These are phyloP conservation scores for Myriosclerotinia curreyana DNA, from an alignment of 2,329 filamentous ascomycete genomes.

Conservation along the genomic window DNA sequence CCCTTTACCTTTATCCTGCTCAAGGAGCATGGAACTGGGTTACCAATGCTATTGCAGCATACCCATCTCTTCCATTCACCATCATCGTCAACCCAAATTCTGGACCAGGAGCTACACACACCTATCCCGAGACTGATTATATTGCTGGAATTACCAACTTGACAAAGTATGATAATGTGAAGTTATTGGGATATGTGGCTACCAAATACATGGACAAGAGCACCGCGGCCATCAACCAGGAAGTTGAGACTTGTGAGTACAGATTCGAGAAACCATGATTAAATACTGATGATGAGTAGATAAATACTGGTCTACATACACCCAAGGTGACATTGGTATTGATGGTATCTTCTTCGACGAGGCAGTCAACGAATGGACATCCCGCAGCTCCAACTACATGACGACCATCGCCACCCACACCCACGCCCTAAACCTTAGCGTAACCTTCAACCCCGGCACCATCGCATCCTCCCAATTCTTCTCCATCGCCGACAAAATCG, in stretches of 20 bases:
- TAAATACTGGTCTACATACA: neutral
- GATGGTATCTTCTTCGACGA: constrained; percentile 13
- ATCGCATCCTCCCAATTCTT: neutral
- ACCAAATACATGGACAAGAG: neutral
- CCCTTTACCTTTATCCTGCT: neutral
- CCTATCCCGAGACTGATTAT: neutral
- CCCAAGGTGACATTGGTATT: neutral
- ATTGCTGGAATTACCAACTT: neutral
- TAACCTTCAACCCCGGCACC: neutral
- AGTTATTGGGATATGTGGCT: neutral
- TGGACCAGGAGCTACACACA: neutral
- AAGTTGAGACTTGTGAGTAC: neutral
- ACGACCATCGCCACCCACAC: neutral
- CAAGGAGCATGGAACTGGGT: constrained; percentile 4
- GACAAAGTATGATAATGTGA: neutral
- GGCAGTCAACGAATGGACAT: neutral
- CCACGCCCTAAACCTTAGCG: neutral
- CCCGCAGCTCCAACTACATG: neutral
- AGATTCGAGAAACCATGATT: neutral
- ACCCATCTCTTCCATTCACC: neutral
- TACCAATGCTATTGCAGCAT: neutral
- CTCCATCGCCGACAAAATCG: neutral
- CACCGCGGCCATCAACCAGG: neutral
- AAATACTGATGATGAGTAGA: neutral
- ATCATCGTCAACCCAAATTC: constrained; percentile 10